These are phyloP conservation scores for Cyberlindnera misumaiensis DNA, from an alignment of 805 yeast species.

Conservation along the genomic window DNA sequence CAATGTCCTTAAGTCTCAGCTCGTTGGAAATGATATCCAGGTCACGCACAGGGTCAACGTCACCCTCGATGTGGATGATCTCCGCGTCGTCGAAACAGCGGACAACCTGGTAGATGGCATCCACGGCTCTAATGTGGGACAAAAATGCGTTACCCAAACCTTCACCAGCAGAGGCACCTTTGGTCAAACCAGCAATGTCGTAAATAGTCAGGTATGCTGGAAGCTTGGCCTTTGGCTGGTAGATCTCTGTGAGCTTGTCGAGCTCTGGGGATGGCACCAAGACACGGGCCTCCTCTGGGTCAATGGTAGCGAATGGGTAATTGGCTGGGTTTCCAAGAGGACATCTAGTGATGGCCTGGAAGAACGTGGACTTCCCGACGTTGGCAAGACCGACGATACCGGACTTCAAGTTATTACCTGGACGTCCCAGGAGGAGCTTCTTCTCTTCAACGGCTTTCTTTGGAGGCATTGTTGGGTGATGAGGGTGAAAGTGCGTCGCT, in stretches of 20 bases:
- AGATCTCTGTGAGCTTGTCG: slow-evolving; percentile 65
- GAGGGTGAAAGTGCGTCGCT: too few relatives aligned
- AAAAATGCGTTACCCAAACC: slow-evolving; percentile 97
- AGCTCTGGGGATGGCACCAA: slow-evolving; percentile 88
- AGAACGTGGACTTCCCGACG: slow-evolving; percentile 95
- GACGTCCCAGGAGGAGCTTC: slow-evolving; percentile 77
- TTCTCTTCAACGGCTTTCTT: slow-evolving; percentile 61
- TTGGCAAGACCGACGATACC: slow-evolving; percentile 95
- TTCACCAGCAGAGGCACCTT: slow-evolving; percentile 95
- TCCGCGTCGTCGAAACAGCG: slow-evolving; percentile 98
- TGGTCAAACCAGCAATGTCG: slow-evolving; percentile 97
- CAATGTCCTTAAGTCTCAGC: slow-evolving; percentile 93
- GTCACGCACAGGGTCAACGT: slow-evolving; percentile 93
- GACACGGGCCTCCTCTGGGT: slow-evolving; percentile 97
- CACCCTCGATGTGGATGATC: slow-evolving; percentile 94
- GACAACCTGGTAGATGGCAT: slow-evolving; percentile 95
- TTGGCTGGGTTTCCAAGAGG: slow-evolving; percentile 95
- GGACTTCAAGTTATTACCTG: slow-evolving; percentile 64
- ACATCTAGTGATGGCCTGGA: slow-evolving; percentile 92
- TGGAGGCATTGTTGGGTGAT: slow-evolving; percentile 51
- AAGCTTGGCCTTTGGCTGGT: slow-evolving; percentile 77
- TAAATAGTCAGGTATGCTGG: slow-evolving; percentile 91
- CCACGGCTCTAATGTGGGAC: slow-evolving; percentile 94
- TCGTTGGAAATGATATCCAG: slow-evolving; percentile 87
- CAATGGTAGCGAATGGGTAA: slow-evolving; percentile 96